Evolutionary conservation across 2,329 filamentous ascomycete species (phyloP).

Genomic region (Corinectria fuckeliana): DNA sequence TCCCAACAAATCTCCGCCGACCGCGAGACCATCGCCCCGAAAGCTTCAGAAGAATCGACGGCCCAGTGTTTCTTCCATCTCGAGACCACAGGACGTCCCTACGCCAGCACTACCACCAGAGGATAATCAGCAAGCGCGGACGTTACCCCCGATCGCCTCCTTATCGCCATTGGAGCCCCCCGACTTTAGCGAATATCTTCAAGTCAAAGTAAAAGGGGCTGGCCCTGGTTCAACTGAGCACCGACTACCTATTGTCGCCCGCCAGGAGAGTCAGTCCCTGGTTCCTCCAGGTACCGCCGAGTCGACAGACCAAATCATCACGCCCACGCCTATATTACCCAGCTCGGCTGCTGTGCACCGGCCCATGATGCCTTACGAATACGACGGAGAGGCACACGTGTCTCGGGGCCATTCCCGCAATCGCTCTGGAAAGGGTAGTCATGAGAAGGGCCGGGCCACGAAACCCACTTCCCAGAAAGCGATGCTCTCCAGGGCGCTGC

Average conservation of each 20-base stretch:
- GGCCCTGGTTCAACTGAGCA: conserved; percentile 36
- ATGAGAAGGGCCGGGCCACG: conserved; percentile 39
- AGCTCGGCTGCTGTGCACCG: conserved; percentile 15
- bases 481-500: conserved; percentile 93
- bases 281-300: conserved; percentile 20
- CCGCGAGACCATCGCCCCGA: conserved; percentile 41
- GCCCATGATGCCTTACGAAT: conserved; percentile 42
- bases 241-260: conserved; percentile 32
- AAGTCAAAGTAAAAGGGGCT: conserved; percentile 34
- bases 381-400: conserved; percentile 38
- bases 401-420: conserved; percentile 42
- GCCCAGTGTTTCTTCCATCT: conserved; percentile 36
- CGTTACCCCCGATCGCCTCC: conserved; percentile 35
- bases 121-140: conserved; percentile 22
- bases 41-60: conserved; percentile 49
- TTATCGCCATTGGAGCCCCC: conserved; percentile 35
- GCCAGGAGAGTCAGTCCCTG: conserved; percentile 40
- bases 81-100: conserved; percentile 20
- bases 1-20: conserved; percentile 40
- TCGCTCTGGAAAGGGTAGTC: conserved; percentile 43
- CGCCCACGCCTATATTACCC: conserved; percentile 26
- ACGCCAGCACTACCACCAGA: conserved; percentile 17
- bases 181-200: conserved; percentile 29
- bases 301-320: conserved; percentile 23
- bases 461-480: conserved; percentile 81